phyloP scores from a whole-genome alignment of 805 yeast genomes.

The Dipodascopsis uninucleata region DNA sequence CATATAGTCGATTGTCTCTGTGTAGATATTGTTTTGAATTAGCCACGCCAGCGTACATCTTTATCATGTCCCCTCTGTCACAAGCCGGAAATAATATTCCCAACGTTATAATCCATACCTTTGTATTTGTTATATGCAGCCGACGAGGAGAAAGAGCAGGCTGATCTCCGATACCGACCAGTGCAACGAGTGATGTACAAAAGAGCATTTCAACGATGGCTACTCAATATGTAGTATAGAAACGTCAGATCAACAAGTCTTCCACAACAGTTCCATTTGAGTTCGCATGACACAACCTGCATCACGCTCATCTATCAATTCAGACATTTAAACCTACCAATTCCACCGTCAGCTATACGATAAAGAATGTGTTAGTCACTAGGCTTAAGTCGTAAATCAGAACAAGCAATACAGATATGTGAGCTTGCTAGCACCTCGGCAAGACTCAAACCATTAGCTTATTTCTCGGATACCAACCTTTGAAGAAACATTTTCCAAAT shows the following conservation, averaged over 20 bases:
- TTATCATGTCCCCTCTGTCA: neutral
- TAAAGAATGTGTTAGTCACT: neutral
- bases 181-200: conserved; percentile 78
- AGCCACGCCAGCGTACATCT: neutral
- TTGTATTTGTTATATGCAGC: conserved; percentile 77
- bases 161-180: conserved; percentile 74
- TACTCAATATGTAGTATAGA: neutral
- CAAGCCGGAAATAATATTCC: conserved; percentile 9
- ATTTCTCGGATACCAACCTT: conserved; percentile 26
- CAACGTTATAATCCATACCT: too few species aligned
- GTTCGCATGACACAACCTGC: neutral
- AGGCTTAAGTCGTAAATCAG: neutral
- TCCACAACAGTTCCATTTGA: neutral
- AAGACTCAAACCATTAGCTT: neutral
- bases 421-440: conserved; percentile 7
- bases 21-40: neutral
- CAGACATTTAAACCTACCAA: conserved; percentile 32
- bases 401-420: conserved; percentile 1
- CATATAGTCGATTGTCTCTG: conserved; percentile 68
- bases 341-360: conserved; percentile 38
- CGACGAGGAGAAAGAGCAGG: conserved; percentile 67
- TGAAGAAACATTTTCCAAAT: conserved; percentile 65
- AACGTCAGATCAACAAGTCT: neutral
- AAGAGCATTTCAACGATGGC: conserved; percentile 81
- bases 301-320: too few species aligned